These are phyloP conservation scores for Pythium aristosporum DNA, from an alignment of 352 stramenopile species.

Conservation along the genomic window DNA sequence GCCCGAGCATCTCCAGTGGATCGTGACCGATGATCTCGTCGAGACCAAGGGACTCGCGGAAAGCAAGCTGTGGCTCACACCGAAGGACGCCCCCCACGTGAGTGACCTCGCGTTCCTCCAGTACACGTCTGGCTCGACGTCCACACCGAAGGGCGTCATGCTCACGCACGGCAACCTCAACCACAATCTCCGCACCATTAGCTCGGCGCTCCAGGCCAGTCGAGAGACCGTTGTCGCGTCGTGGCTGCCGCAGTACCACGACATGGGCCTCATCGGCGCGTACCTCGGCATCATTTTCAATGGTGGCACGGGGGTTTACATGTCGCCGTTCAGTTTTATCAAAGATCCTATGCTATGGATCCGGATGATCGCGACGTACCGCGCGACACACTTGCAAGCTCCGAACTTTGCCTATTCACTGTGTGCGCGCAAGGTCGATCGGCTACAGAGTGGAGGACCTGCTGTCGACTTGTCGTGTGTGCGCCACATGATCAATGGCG, in stretches of 20 bases:
- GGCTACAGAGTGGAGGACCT: slow-evolving; percentile 29
- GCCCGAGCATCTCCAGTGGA: slow-evolving; percentile 89
- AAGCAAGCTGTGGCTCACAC: slow-evolving; percentile 39
- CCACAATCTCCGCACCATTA: slow-evolving; percentile 97
- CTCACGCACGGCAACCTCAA: slow-evolving; percentile 96
- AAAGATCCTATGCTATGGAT: slow-evolving; percentile 96
- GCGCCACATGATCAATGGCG: slow-evolving; percentile 97
- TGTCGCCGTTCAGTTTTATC: slow-evolving; percentile 98
- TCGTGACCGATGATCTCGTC: slow-evolving; percentile 80
- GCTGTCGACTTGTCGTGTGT: slow-evolving; percentile 91
- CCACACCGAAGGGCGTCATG: slow-evolving; percentile 97
- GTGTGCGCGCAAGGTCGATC: slow-evolving; percentile 91
- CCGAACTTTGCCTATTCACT: slow-evolving; percentile 99
- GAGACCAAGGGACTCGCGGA: slow-evolving; percentile 41
- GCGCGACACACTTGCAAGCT: slow-evolving; percentile 96
- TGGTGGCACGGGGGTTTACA: slow-evolving; percentile 93
- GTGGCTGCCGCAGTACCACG: slow-evolving; percentile 99
- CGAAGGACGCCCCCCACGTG: slow-evolving; percentile 37
- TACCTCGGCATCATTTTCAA: slow-evolving; percentile 84
- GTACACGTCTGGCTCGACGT: slow-evolving; percentile 99
- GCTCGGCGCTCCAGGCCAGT: slow-evolving; percentile 86
- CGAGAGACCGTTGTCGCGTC: slow-evolving; percentile 93
- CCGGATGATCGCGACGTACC: slow-evolving; percentile 81
- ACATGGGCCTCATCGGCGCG: slow-evolving; percentile 99
- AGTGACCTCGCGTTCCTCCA: slow-evolving; percentile 96